Base-by-base conservation (phyloP, 2,329 filamentous ascomycete species). In the Lecanicillium sp. region DNA sequence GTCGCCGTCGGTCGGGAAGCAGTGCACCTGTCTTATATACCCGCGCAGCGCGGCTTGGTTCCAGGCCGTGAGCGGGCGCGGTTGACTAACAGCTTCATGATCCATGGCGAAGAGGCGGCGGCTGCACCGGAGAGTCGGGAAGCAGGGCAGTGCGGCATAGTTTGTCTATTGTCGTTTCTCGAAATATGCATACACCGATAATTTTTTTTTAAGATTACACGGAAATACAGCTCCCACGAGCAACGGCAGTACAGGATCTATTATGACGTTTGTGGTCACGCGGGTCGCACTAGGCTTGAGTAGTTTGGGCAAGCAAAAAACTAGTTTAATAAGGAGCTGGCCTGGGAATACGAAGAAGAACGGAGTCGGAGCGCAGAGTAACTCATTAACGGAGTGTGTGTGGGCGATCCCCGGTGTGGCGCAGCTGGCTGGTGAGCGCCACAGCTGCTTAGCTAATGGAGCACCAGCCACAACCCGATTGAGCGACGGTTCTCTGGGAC, bases 1-100 rank as follows among this genome's bases (percentile, higher is more conserved):
- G 20, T 17, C 23, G 17, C 43, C 36, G 17, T 51, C 27, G 7
- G 50, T 49, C 14, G 44, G 43, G 21, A 55, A 52, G 36, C 54
- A 55, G 29, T 51, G 50, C 10, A 54, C 54, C n/a, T 55, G 54
- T 30, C 51, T 48, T 23, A 54, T 44, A 43, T 55, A 55, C 5
- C 5, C 37, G 38, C 54, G 52, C 42, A 51, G 44, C 8, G 54
- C 52, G 15, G 44, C 44, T 21, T 55, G 54, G 24, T 55, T 54
- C 52, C 54, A 55, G 11, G 44, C 15, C 29, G 44, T 47, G 27
- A 47, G 44, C 27, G 44, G 44, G 29, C 44, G 44, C 4, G 37
- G n/a, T 19, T 41, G 23, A 7, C 19, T 39, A 6, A 14, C 20
- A 17, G 20, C 19, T 41, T 47, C 29, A 23, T 27, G 19, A 26